A percentile compares a stretch with the other conserved stretches of the same genome.
Evolutionary conservation across 768 basidiomycete species (phyloP).

Genomic region (Kwoniella heveanensis): DNA sequence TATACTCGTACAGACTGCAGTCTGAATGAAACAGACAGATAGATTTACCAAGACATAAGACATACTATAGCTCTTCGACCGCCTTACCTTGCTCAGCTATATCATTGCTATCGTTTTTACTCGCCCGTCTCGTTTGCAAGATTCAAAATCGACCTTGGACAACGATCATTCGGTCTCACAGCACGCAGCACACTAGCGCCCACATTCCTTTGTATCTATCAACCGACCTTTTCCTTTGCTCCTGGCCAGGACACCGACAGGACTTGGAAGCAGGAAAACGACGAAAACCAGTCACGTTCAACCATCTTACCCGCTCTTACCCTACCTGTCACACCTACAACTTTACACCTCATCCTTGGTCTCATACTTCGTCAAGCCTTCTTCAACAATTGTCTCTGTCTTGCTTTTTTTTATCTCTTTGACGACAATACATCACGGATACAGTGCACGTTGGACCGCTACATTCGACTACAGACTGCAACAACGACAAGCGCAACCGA

Average conservation of each 20-base stretch:
- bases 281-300: not conserved
- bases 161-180: no score
- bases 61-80: not conserved
- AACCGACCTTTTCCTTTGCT: not conserved
- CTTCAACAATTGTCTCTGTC: not conserved
- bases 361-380: constrained; percentile 2
- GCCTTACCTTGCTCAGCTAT: not conserved
- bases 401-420: not conserved
- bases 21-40: not conserved
- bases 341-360: not conserved
- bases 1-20: no score
- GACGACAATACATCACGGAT: not conserved
- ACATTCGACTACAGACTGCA: not conserved
- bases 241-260: not conserved
- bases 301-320: not conserved
- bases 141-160: no score
- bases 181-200: not conserved
- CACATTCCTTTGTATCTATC: not conserved
- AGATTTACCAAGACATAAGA: not conserved
- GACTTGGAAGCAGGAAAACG: not conserved
- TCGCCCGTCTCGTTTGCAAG: not conserved
- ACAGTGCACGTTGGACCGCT: not conserved
- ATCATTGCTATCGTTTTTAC: not conserved
- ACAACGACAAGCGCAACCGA: not conserved
- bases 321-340: not conserved